Evolutionary conservation across 73 alveolate species (phyloP).

Genomic region (Strombidium stylifer): DNA sequence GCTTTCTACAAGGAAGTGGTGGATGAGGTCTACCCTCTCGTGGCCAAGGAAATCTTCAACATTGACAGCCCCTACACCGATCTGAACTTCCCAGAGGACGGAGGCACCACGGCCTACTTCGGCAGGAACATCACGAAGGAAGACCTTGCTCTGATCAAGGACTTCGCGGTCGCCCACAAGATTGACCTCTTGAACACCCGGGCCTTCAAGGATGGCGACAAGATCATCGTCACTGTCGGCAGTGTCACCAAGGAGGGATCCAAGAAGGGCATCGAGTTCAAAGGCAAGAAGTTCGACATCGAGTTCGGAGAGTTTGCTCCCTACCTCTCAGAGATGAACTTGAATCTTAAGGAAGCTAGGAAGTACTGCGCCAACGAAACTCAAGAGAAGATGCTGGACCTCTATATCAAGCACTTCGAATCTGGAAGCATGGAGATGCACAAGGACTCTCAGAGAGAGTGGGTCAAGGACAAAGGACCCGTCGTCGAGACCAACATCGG

Average conservation of each 20-base stretch:
- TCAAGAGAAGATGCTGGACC: slow-evolving; percentile 45
- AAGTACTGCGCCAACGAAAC: slow-evolving; percentile 39
- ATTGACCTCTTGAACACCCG: slow-evolving; percentile 15
- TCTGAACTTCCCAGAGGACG: slow-evolving; percentile 34
- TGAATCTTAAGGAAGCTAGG: slow-evolving; percentile 62
- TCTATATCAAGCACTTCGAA: slow-evolving; percentile 56
- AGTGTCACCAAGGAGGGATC: slow-evolving; percentile 6
- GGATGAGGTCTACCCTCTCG: slow-evolving; percentile 31
- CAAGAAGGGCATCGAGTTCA: not conserved
- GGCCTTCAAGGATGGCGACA: slow-evolving; percentile 30
- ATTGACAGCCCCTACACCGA: slow-evolving; percentile 14
- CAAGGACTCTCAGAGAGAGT: slow-evolving; percentile 55
- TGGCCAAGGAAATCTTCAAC: slow-evolving; percentile 30
- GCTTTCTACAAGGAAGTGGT: slow-evolving; percentile 11
- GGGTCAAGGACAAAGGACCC: slow-evolving; percentile 64
- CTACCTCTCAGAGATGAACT: slow-evolving; percentile 58
- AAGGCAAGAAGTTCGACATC: slow-evolving; percentile 45
- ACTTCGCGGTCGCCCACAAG: slow-evolving; percentile 19
- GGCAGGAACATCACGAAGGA: slow-evolving; percentile 25
- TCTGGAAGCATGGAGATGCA: slow-evolving; percentile 60
- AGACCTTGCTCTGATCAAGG: slow-evolving; percentile 37
- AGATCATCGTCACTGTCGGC: slow-evolving; percentile 34
- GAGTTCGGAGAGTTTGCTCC: slow-evolving; percentile 77
- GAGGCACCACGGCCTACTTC: slow-evolving; percentile 61
- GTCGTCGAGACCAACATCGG: slow-evolving; percentile 73